Evolutionary conservation across 176 grass and related monocot genomes (phyloP).

Genomic region (Musa troglodytarum): DNA sequence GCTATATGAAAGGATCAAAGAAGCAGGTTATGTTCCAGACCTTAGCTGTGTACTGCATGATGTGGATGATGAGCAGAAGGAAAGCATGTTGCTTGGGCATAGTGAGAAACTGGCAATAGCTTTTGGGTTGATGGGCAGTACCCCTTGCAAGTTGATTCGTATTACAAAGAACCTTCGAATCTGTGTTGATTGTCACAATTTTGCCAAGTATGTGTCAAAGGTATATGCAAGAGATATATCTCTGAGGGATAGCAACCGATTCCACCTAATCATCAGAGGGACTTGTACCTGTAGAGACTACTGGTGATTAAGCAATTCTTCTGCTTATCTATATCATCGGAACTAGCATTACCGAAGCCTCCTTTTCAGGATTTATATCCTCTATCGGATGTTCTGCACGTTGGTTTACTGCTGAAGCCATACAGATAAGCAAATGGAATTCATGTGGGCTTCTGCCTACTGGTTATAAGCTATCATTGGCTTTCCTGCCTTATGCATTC

Average conservation of each 20-base stretch:
- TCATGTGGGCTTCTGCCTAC: background rate
- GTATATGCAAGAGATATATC: slow-evolving; percentile 50
- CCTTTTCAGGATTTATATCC: background rate
- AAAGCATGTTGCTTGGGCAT: slow-evolving; percentile 52
- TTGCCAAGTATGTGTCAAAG: slow-evolving; percentile 65
- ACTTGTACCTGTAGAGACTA: slow-evolving; percentile 60
- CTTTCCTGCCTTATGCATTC: no score
- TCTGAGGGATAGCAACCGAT: slow-evolving; percentile 63
- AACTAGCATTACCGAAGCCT: no score
- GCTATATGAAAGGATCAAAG: slow-evolving; percentile 49
- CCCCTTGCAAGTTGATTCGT: slow-evolving; percentile 24
- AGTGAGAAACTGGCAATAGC: slow-evolving; percentile 70
- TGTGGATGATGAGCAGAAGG: slow-evolving; percentile 83
- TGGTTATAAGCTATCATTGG: background rate
- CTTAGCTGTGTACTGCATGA: slow-evolving; percentile 72
- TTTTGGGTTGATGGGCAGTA: slow-evolving; percentile 59
- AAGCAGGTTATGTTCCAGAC: slow-evolving; percentile 54
- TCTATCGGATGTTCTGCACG: background rate
- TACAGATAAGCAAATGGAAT: background rate
- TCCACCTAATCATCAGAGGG: slow-evolving; percentile 45
- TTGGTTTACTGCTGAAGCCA: no score
- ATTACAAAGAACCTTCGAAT: slow-evolving; percentile 75
- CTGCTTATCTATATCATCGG: no score
- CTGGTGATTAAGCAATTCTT: slow-evolving; percentile 32
- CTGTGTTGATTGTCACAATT: slow-evolving; percentile 80